Conservation (phyloP, 148 eudicot species). For the Rhododendron simsii region DNA sequence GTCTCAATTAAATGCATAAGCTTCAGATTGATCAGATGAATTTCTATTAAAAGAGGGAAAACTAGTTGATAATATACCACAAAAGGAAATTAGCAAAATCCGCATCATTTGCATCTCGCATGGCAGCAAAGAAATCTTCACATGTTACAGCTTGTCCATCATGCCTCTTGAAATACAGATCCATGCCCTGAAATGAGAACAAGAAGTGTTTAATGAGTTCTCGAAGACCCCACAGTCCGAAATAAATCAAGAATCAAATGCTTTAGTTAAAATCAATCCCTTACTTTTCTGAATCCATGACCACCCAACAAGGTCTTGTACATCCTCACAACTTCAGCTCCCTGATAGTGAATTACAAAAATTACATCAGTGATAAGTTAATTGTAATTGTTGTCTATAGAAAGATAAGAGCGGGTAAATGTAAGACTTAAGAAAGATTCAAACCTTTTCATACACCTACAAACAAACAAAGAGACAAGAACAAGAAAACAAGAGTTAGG, state of each 20-base stretch:
- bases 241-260: neutral
- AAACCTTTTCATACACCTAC: constrained; percentile 92
- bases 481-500: constrained; percentile 16
- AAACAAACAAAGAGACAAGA: constrained; percentile 11
- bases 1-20: constrained; percentile 9
- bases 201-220: constrained; percentile 2
- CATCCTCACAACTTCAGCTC: constrained; percentile 99
- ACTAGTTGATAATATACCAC: constrained; percentile 43
- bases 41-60: neutral
- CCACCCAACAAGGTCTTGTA: constrained; percentile 89
- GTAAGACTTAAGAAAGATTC: neutral
- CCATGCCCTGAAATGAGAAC: constrained; percentile 66
- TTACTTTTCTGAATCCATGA: constrained; percentile 90
- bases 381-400: neutral
- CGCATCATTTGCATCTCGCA: constrained; percentile 92
- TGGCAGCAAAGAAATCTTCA: constrained; percentile 94
- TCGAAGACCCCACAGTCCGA: neutral
- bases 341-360: constrained; percentile 33
- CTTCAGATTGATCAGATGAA: neutral
- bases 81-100: constrained; percentile 87
- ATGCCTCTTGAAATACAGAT: constrained; percentile 89
- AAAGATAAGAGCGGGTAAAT: neutral
- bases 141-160: constrained; percentile 99
- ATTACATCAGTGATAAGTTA: neutral
- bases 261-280: neutral